Percentiles rank a stretch among this genome's conserved stretches.
Evolutionary conservation across 2,329 filamentous ascomycete species (phyloP).

Genomic region (Pseudofabraea citricarpa): DNA sequence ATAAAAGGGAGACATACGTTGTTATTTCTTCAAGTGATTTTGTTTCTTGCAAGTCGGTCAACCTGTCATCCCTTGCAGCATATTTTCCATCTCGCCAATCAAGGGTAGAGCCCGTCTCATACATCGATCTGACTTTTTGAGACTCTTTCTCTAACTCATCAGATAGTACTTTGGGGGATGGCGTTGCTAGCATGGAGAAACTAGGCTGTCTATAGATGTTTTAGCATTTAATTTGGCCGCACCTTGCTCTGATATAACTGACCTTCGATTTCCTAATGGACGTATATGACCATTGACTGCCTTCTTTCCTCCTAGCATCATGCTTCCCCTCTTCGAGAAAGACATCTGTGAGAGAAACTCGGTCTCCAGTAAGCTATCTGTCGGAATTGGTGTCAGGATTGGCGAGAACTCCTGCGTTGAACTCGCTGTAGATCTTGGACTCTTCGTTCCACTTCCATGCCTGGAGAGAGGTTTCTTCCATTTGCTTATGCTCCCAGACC

Average conservation of each 20-base stretch:
- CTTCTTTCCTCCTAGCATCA: conserved; percentile 52
- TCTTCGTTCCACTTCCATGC: conserved; percentile 9
- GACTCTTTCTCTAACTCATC: conserved; percentile 28
- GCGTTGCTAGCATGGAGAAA: conserved; percentile 22
- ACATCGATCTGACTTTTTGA: conserved; percentile 30
- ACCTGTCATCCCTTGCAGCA: conserved; percentile 5
- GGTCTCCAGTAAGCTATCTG: conserved; percentile 51
- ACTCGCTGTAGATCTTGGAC: conserved; percentile 4
- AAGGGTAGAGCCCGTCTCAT: conserved; percentile 21
- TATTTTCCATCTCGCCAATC: conserved; percentile 21
- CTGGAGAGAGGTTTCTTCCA: conserved; percentile 16
- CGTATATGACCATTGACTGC: conserved; percentile 20
- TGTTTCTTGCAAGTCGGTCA: conserved; percentile 5
- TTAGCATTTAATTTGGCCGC: conserved; percentile 8
- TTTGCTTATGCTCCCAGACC: conserved; percentile 6
- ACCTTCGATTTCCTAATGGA: conserved; percentile 18
- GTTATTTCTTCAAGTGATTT: conserved; percentile 4
- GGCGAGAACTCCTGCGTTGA: conserved; percentile 39
- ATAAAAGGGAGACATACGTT: background rate
- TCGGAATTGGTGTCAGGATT: conserved; percentile 52
- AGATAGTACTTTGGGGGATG: conserved; percentile 19
- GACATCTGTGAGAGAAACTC: conserved; percentile 50
- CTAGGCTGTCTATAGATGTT: conserved; percentile 20
- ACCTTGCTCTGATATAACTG: conserved; percentile 5
- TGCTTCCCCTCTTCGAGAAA: conserved; percentile 60